Conservation (phyloP, 192 early-diverging fungal species). For the Backusella morwellensis region DNA sequence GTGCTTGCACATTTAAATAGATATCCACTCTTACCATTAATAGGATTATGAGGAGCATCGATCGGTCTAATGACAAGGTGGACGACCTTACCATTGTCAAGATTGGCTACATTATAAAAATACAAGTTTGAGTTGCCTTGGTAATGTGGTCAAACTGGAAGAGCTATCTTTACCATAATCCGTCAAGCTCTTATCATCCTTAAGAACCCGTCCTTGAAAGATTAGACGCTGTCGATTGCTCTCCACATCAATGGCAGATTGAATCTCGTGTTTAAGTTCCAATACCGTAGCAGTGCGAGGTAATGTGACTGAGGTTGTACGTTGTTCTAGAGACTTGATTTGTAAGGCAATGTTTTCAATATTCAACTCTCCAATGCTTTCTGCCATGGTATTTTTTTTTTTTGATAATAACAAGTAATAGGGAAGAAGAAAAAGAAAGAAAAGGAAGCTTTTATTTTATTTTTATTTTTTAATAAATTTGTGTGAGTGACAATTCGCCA, state of each 20-base stretch:
- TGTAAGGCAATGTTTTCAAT: slow-evolving; percentile 20
- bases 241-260: slow-evolving; percentile 36
- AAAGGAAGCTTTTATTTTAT: no score
- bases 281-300: slow-evolving; percentile 40
- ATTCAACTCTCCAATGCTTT: background rate
- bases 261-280: slow-evolving; percentile 43
- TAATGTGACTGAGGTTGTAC: slow-evolving; percentile 38
- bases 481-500: no score
- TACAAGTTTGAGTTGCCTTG: background rate
- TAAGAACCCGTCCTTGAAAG: slow-evolving; percentile 45
- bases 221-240: slow-evolving; percentile 46
- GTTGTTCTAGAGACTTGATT: slow-evolving; percentile 25
- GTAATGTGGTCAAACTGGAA: background rate
- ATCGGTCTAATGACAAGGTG: slow-evolving; percentile 48
- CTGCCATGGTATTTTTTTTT: background rate
- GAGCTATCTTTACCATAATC: slow-evolving; percentile 36
- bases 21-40: slow-evolving; percentile 38
- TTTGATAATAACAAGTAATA: no score
- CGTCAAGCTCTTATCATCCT: slow-evolving; percentile 40
- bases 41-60: slow-evolving; percentile 42
- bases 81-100: slow-evolving; percentile 47
- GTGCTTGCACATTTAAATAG: no score
- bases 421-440: no score
- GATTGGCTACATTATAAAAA: slow-evolving; percentile 19
- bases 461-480: no score